Percentiles rank a stretch among this genome's conserved stretches.
These are phyloP conservation scores for Nannizziopsis arthrosporioides DNA, from an alignment of 2,329 filamentous ascomycete genomes.

Conservation along the genomic window DNA sequence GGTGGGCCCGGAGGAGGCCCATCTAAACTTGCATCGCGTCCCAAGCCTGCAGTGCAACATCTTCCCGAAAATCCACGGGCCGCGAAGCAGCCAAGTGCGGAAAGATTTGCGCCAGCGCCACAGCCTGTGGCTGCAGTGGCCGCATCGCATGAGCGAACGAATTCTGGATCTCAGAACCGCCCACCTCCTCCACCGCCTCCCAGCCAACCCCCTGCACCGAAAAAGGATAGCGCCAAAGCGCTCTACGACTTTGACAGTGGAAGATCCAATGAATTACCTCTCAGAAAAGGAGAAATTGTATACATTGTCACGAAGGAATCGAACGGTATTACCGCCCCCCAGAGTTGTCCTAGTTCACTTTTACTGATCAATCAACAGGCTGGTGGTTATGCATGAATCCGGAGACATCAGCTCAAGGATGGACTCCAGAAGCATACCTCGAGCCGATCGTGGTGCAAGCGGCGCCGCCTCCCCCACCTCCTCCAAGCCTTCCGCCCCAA, in stretches of 20 bases:
- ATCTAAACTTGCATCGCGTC: slow-evolving; percentile 53
- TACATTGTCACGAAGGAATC: slow-evolving; percentile 88
- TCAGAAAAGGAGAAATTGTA: slow-evolving; percentile 68
- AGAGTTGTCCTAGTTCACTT: not conserved
- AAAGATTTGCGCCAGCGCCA: slow-evolving; percentile 39
- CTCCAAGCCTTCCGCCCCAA: slow-evolving; percentile 42
- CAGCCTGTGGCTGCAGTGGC: slow-evolving; percentile 26
- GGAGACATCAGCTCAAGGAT: slow-evolving; percentile 62
- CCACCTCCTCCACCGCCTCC: slow-evolving; percentile 57
- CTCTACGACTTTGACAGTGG: slow-evolving; percentile 85
- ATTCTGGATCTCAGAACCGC: slow-evolving; percentile 44
- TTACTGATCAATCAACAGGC: slow-evolving; percentile 44
- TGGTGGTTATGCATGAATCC: slow-evolving; percentile 88
- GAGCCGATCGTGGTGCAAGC: slow-evolving; percentile 55
- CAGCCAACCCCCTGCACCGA: slow-evolving; percentile 45
- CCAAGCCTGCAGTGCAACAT: slow-evolving; percentile 22
- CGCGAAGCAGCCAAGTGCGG: slow-evolving; percentile 24
- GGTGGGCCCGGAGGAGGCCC: slow-evolving; percentile 75
- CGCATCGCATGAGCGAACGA: slow-evolving; percentile 43
- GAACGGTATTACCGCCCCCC: slow-evolving; percentile 57
- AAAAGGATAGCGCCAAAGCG: slow-evolving; percentile 74
- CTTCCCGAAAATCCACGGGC: slow-evolving; percentile 14
- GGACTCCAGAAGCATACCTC: slow-evolving; percentile 88
- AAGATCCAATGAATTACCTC: slow-evolving; percentile 70
- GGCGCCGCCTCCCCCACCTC: slow-evolving; percentile 49